phyloP scores from a whole-genome alignment of 345 rosid species.

The Populus pruinosa region DNA sequence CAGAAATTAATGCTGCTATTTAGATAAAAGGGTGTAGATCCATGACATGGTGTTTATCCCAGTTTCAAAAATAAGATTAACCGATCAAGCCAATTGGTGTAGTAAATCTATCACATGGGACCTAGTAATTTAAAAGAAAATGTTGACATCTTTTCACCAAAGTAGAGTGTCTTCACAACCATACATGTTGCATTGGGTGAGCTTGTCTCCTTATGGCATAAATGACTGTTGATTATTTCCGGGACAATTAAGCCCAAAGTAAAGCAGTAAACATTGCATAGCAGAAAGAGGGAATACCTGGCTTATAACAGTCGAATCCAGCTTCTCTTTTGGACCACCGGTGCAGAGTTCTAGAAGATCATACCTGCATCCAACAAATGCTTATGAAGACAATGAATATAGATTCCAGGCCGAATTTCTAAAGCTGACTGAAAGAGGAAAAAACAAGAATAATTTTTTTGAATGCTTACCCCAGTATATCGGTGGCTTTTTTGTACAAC shows the following conservation, averaged over 20 bases:
- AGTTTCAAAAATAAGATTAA: not conserved
- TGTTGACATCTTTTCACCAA: not conserved
- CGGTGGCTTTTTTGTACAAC: conserved; percentile 74
- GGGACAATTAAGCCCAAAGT: not conserved
- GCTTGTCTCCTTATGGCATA: not conserved
- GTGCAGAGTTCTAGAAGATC: conserved; percentile 89
- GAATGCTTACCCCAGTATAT: conserved; percentile 23
- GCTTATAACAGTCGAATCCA: conserved; percentile 90
- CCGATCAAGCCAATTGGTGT: not conserved
- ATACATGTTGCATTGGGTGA: not conserved
- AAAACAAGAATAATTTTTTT: not conserved
- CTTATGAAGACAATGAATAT: not conserved
- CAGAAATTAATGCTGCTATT: not conserved
- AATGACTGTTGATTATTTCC: not conserved
- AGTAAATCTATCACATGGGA: not conserved
- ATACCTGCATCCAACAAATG: conserved; percentile 48
- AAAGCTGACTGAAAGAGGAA: not conserved
- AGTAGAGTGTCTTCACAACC: not conserved
- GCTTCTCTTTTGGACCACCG: conserved; percentile 92
- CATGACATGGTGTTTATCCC: not conserved
- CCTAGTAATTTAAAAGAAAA: not conserved
- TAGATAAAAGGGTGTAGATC: not conserved
- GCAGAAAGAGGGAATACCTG: conserved; percentile 50
- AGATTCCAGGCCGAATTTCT: not conserved
- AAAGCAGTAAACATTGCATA: not conserved